These are phyloP conservation scores for Citrus australasica DNA, from an alignment of 345 rosid genomes.

Conservation along the genomic window DNA sequence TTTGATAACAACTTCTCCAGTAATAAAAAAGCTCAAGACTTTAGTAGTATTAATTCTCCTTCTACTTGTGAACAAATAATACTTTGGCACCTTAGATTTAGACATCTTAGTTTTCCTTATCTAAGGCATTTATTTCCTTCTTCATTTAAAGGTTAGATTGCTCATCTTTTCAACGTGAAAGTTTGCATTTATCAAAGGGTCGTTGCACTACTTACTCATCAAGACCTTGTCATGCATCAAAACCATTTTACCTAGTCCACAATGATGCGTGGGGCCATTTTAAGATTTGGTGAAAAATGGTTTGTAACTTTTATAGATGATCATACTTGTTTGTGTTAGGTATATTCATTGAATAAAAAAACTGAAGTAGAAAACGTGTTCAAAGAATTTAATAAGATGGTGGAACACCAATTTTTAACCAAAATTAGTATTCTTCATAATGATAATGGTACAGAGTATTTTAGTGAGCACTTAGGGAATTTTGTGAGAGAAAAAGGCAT, in stretches of 20 bases:
- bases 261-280: not conserved
- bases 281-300: not conserved
- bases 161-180: not conserved
- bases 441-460: no score
- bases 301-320: slow-evolving; percentile 5
- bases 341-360: not conserved
- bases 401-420: not conserved
- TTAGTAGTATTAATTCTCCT: no score
- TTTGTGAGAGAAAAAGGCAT: not conserved
- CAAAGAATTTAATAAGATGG: not conserved
- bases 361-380: not conserved
- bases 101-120: slow-evolving; percentile 4
- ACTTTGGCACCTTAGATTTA: not conserved
- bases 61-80: no score
- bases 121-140: not conserved
- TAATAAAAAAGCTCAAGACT: no score
- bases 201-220: not conserved
- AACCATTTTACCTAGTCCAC: not conserved
- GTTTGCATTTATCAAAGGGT: not conserved
- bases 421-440: not conserved
- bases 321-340: not conserved
- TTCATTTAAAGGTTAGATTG: not conserved
- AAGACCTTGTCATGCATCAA: not conserved
- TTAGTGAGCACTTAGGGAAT: not conserved
- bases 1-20: not conserved